A percentile compares a stretch with the other conserved stretches of the same genome.
phyloP scores from a whole-genome alignment of 108 stramenopile genomes.

The Conticribra weissflogii region DNA sequence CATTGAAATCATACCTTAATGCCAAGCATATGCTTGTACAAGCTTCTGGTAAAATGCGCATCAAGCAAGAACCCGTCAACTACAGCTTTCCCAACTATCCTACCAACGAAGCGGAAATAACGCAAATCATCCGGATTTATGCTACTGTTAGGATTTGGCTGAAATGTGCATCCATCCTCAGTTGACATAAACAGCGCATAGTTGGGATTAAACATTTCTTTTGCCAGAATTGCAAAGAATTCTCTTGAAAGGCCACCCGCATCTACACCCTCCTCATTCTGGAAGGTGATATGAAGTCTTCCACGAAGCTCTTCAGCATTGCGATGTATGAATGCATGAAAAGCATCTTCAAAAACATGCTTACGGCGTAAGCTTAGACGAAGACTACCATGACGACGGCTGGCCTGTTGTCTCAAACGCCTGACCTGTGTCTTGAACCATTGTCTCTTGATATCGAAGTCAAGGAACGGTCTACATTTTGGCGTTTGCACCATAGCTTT shows the following conservation, averaged over 20 bases:
- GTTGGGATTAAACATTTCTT: conserved; percentile 98
- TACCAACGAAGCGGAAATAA: conserved; percentile 97
- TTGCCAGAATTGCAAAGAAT: conserved; percentile 96
- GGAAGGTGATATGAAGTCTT: conserved; percentile 93
- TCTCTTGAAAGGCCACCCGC: conserved; percentile 98
- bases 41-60: conserved; percentile 96
- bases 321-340: conserved; percentile 90
- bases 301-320: conserved; percentile 97
- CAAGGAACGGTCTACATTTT: conserved; percentile 80
- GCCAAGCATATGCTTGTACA: conserved; percentile 99
- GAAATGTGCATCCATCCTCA: conserved; percentile 97
- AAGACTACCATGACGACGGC: conserved; percentile 86
- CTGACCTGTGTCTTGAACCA: conserved; percentile 89
- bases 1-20: conserved; percentile 48
- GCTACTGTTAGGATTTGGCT: conserved; percentile 95
- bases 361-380: conserved; percentile 86
- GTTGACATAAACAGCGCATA: conserved; percentile 96
- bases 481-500: conserved; percentile 85
- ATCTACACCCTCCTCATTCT: conserved; percentile 97
- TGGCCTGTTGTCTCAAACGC: conserved; percentile 84
- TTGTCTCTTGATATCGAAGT: conserved; percentile 95
- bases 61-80: conserved; percentile 97
- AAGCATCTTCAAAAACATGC: conserved; percentile 96
- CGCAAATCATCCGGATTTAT: conserved; percentile 95
- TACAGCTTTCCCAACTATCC: conserved; percentile 98